Conservation (phyloP, 2,329 filamentous ascomycete genomes). For the Lasiodiplodia gonubiensis region DNA sequence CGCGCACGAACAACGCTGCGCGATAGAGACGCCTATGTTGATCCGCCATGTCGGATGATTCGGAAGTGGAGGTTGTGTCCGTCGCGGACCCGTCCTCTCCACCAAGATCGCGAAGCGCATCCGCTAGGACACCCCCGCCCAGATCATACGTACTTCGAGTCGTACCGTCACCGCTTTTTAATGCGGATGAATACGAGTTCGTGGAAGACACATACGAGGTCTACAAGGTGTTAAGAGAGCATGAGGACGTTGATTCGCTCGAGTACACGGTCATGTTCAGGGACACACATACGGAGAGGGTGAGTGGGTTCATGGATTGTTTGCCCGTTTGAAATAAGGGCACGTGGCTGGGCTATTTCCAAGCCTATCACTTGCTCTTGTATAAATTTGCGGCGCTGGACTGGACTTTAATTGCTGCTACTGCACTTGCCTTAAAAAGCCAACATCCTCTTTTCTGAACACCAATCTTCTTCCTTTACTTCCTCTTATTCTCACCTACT, state of each 20-base stretch:
- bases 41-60: not conserved
- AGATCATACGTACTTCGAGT: not conserved
- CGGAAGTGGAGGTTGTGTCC: slow-evolving; percentile 5
- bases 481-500: not conserved
- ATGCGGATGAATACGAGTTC: slow-evolving; percentile 43
- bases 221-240: slow-evolving; percentile 48
- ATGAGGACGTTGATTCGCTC: slow-evolving; percentile 39
- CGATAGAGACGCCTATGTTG: not conserved
- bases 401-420: not conserved
- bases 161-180: slow-evolving; percentile 21
- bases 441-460: not conserved
- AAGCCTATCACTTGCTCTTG: not conserved
- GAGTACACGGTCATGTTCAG: slow-evolving; percentile 51
- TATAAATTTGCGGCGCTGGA: no score
- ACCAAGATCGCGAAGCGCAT: not conserved
- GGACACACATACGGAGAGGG: slow-evolving; percentile 48
- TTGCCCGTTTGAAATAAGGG: not conserved
- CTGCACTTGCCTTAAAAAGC: not conserved
- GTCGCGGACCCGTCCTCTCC: not conserved
- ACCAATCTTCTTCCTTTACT: not conserved
- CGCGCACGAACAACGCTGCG: no score
- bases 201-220: slow-evolving; percentile 44
- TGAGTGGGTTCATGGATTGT: slow-evolving; percentile 39
- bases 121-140: not conserved
- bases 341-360: not conserved